Conservation (phyloP, 1,284 basidiomycete genomes). For the Puccinia hordei region DNA sequence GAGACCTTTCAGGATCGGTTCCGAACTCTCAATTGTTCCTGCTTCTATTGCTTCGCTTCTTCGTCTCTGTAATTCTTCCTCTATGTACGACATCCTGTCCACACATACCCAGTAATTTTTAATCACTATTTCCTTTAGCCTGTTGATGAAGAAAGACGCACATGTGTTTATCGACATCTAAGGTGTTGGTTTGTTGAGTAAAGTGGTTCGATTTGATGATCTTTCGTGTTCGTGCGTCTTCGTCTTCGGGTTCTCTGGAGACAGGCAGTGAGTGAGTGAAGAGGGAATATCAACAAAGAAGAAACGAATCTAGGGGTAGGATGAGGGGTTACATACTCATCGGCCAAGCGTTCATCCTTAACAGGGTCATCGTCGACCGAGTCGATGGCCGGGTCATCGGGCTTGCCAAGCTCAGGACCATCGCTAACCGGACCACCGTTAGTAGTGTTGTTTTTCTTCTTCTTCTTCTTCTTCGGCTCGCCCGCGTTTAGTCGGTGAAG, state of each 20-base stretch:
- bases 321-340: conserved; percentile 63
- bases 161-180: conserved; percentile 99
- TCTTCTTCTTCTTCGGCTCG: conserved; percentile 72
- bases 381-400: conserved; percentile 35
- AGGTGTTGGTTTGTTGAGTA: conserved; percentile 89
- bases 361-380: conserved; percentile 64
- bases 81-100: conserved; percentile 92
- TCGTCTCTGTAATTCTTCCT: conserved; percentile 83
- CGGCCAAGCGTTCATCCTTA: conserved; percentile 60
- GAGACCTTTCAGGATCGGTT: conserved; percentile 54
- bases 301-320: conserved; percentile 39
- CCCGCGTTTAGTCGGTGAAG: conserved; percentile 79
- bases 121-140: not conserved
- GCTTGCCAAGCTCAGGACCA: not conserved
- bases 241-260: conserved; percentile 39
- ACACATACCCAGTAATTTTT: not conserved
- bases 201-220: conserved; percentile 86
- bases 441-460: conserved; percentile 59
- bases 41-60: conserved; percentile 63
- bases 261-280: no score
- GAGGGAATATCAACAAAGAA: not conserved
- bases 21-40: conserved; percentile 61
- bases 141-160: conserved; percentile 60
- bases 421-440: conserved; percentile 32
- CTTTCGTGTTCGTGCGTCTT: conserved; percentile 61